phyloP scores from a whole-genome alignment of 2,329 filamentous ascomycete genomes.

The Lachnellula hyalina region DNA sequence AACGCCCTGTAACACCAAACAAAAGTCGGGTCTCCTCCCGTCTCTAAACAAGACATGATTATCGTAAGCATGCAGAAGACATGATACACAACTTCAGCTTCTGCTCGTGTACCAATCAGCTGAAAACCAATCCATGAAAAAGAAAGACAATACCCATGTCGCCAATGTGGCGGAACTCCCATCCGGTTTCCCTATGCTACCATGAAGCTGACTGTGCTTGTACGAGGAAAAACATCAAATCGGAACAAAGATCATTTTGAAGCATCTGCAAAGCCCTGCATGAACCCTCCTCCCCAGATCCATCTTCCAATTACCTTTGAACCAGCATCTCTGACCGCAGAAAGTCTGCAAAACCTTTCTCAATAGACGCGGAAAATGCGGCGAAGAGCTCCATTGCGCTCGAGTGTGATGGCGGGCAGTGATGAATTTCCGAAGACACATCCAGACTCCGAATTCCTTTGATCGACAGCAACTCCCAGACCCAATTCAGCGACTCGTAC shows the following conservation, averaged over 20 bases:
- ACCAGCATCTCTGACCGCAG: constrained; percentile 36
- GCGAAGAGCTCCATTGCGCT: constrained; percentile 53
- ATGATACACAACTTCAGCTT: background rate
- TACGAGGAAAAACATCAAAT: background rate
- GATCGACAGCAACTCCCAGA: constrained; percentile 47
- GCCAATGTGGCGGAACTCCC: background rate
- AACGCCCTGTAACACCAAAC: background rate
- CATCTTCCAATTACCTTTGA: background rate
- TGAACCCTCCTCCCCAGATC: background rate
- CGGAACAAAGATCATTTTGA: background rate
- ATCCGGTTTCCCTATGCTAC: background rate
- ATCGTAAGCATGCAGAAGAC: background rate
- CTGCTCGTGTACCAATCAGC: background rate
- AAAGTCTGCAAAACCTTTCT: constrained; percentile 50
- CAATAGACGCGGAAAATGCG: constrained; percentile 55
- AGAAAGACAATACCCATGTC: background rate
- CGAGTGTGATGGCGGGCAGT: constrained; percentile 47
- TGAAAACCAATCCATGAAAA: background rate
- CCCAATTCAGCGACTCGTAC: constrained; percentile 52
- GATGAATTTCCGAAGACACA: constrained; percentile 48
- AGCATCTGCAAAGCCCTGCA: background rate
- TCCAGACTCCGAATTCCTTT: constrained; percentile 44
- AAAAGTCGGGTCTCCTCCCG: background rate
- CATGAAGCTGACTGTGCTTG: constrained; percentile 1
- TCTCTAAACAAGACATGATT: background rate